Base-by-base conservation (phyloP, 345 rosid genomes). In the Aquilaria sinensis region DNA sequence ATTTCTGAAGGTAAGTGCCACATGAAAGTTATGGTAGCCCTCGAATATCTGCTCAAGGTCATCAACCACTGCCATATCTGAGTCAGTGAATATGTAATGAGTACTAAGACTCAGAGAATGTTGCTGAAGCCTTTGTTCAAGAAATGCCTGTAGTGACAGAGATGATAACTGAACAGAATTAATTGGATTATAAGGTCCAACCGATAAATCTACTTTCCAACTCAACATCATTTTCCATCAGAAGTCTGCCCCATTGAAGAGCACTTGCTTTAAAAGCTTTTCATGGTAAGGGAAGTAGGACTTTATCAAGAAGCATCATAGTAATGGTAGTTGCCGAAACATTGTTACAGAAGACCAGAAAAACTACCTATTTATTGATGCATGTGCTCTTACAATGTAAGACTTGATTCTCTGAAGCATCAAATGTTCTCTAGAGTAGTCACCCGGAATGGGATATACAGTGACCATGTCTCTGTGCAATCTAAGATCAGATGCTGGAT, bases 321-420 rank as follows among this genome's bases (percentile, higher is more conserved):
- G 37, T 57, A 43, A 58, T 58, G 33, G 43, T 45, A 23, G 65
- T 8, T 32, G 48, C 48, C 15, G 37, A 2, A 60, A 67, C 57
- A 52, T 31, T 48, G 10, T 29, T 64, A 69, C 62, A 64, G 8
- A 29, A 12, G 15, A 43, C 49, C 53, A 73, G 45, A 29, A 60
- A 51, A 74, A 47, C 16, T 83, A 86, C 90, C 90, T 81, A 86
- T 72, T 46, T 62, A 74, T 72, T 61, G 77, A 73, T 76, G 75
- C 47, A 73, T 74, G 57, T 72, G 86, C 92, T 77, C 97, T 90
- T 88, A 94, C 96, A 80, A 88, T 90, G 92, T 94, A 94, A 80
- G 99, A 90, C 78, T 79, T 90, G 91, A 90, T 88, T 80, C 96
- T 85, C 73, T 94, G 99, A 73, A 88, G 92, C 99, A 94, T 94